Evolutionary conservation across 140 eudicot genomes (phyloP), one percentile per base, ranked within the genome.

Genomic region (Senecio squalidus): DNA sequence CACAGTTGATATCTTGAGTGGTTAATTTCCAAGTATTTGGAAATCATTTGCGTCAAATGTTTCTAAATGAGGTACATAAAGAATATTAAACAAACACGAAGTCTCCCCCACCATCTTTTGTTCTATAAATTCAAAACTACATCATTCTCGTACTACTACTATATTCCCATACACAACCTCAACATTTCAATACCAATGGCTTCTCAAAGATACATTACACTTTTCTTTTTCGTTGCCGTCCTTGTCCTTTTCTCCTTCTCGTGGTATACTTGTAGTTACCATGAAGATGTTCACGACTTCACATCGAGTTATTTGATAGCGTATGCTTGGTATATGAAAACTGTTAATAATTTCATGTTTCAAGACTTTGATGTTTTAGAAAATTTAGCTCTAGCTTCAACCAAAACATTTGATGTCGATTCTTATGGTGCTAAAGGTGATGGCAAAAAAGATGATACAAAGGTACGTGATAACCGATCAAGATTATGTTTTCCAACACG

Each of bases 381-480:
- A 47, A 36, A 36, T 64, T 21, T 40, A 39, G 49, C 29, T 64
- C 40, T 55, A 8, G 47, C 15, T 45, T 48, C 82, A 18, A 60
- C 65, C 10, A 48, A 48, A 24, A 68, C 70, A 24, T 56, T 85
- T 18, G 59, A 44, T 69, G 86, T 81, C 9, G 79, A 70, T 39
- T 57, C 54, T 33, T 73, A 18, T 73, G 90, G 94, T 58, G 94
- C 94, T 50, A 85, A 78, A 67, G 94, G 89, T 45, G 94, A 85
- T 66, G 94, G 94, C 34, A 75, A 46, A 25, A 68, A 58, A 16
- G 92, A 86, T 67, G 95, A 83, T 39, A 72, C 82, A 22, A 55
- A 74, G 95, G 95, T 82, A 77, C 6, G 6, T 38, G 13, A 9
- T 9, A n/a, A n/a, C n/a, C n/a, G n/a, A n/a, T n/a, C 44, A 54